A percentile compares a stretch with the other conserved stretches of the same genome.
Conservation (phyloP, 2,329 filamentous ascomycete genomes). For the Hypoxylon sp. region DNA sequence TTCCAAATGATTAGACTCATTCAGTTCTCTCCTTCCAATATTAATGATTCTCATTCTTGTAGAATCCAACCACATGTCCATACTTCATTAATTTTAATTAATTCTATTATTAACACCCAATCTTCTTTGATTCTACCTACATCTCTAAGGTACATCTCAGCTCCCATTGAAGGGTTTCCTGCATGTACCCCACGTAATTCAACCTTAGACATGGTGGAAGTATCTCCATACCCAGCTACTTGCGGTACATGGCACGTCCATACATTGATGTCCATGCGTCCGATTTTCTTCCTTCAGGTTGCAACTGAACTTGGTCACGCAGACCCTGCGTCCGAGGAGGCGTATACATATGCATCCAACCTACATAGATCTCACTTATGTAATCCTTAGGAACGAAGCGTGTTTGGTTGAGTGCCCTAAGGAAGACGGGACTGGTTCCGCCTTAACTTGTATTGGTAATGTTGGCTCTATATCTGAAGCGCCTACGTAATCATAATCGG, state of each 20-base stretch:
- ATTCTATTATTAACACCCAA: slow-evolving; percentile 45
- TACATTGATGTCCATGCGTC: slow-evolving; percentile 13
- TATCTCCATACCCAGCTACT: slow-evolving; percentile 36
- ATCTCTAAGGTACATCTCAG: slow-evolving; percentile 8
- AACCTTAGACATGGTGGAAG: background rate
- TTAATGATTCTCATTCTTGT: slow-evolving; percentile 6
- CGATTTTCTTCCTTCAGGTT: slow-evolving; percentile 8
- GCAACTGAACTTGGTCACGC: slow-evolving; percentile 11
- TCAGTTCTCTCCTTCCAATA: slow-evolving; percentile 21
- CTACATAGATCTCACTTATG: slow-evolving; percentile 16
- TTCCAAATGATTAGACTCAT: slow-evolving; percentile 4
- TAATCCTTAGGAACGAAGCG: background rate
- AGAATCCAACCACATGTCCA: slow-evolving; percentile 22
- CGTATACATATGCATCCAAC: slow-evolving; percentile 5
- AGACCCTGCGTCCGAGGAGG: slow-evolving; percentile 9
- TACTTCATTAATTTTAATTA: slow-evolving; percentile 29
- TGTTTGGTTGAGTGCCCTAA: background rate
- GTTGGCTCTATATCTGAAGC: background rate
- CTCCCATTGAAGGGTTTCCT: slow-evolving; percentile 47
- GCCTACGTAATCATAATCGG: slow-evolving; percentile 30
- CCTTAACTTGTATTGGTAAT: background rate
- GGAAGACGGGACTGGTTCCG: background rate
- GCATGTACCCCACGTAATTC: slow-evolving; percentile 59
- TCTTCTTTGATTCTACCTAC: slow-evolving; percentile 14
- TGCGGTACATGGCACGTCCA: slow-evolving; percentile 10